phyloP scores from a whole-genome alignment of 306 rosid genomes.

The Cicer pinnatifidum region DNA sequence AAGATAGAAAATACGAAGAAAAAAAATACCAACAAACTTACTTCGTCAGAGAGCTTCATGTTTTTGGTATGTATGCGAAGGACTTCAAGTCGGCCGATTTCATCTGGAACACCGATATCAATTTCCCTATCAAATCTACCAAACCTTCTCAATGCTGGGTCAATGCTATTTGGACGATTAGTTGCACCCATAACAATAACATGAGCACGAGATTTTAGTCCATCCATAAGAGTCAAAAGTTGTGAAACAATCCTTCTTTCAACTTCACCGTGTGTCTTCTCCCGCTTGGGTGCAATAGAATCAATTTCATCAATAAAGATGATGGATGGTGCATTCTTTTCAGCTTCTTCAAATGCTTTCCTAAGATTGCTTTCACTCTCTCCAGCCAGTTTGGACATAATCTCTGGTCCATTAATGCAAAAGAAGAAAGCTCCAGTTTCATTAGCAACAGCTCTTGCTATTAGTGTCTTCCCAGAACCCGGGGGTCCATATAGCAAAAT shows the following conservation, averaged over 20 bases:
- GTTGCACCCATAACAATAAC: constrained; percentile 76
- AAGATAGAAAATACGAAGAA: background rate
- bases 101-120: constrained; percentile 76
- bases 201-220: constrained; percentile 66
- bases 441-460: constrained; percentile 72
- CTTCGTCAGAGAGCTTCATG: constrained; percentile 77
- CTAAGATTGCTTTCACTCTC: constrained; percentile 77
- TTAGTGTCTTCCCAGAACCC: constrained; percentile 68
- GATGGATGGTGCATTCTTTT: constrained; percentile 72
- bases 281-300: constrained; percentile 73
- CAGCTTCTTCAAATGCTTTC: constrained; percentile 77
- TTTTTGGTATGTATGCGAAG: constrained; percentile 74
- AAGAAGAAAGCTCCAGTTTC: constrained; percentile 76
- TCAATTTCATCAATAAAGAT: constrained; percentile 74
- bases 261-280: constrained; percentile 72
- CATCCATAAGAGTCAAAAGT: constrained; percentile 74
- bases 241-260: constrained; percentile 75
- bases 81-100: constrained; percentile 72
- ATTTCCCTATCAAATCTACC: constrained; percentile 77
- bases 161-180: constrained; percentile 74
- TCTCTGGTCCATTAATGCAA: constrained; percentile 70
- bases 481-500: constrained; percentile 75
- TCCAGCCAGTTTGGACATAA: constrained; percentile 72
- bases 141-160: constrained; percentile 70
- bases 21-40: constrained; percentile 42